Percentiles rank a stretch among this genome's conserved stretches.
These are phyloP conservation scores for Scolecobasidium constrictum DNA, from an alignment of 2,329 filamentous ascomycete genomes.

Conservation along the genomic window DNA sequence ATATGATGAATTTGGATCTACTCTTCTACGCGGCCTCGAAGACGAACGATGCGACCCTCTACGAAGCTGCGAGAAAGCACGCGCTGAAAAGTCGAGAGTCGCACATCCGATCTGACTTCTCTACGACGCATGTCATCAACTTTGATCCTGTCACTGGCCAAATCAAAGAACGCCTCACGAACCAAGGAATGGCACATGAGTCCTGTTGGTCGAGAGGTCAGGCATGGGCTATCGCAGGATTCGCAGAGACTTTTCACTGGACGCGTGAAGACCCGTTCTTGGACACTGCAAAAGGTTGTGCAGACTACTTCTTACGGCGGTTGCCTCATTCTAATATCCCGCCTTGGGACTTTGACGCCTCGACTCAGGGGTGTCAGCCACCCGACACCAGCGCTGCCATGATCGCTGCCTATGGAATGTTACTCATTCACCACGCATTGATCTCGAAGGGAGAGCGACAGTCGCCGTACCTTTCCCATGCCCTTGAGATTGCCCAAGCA, in stretches of 20 bases:
- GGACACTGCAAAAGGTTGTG: slow-evolving; percentile 27
- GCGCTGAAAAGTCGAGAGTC: slow-evolving; percentile 28
- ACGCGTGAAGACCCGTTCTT: slow-evolving; percentile 29
- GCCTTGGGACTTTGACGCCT: slow-evolving; percentile 39
- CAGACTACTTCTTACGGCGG: slow-evolving; percentile 32
- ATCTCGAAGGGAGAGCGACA: slow-evolving; percentile 13
- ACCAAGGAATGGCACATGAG: slow-evolving; percentile 14
- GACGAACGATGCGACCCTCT: slow-evolving; percentile 20
- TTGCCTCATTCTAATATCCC: slow-evolving; percentile 27
- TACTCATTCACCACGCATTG: slow-evolving; percentile 23
- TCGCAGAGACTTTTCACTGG: slow-evolving; percentile 27
- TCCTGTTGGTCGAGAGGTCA: slow-evolving; percentile 18
- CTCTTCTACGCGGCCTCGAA: slow-evolving; percentile 30
- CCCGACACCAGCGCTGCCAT: slow-evolving; percentile 31
- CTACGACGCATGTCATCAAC: slow-evolving; percentile 18
- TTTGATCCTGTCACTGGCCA: slow-evolving; percentile 13
- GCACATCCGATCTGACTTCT: slow-evolving; percentile 29
- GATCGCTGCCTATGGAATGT: slow-evolving; percentile 28
- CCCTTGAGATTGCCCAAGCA: slow-evolving; percentile 18
- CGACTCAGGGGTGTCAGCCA: slow-evolving; percentile 21
- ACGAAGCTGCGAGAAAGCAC: slow-evolving; percentile 27
- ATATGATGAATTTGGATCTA: slow-evolving; percentile 33
- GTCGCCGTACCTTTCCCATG: slow-evolving; percentile 18
- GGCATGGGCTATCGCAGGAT: slow-evolving; percentile 19
- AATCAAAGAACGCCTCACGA: slow-evolving; percentile 14